Base-by-base conservation (phyloP, 2,329 filamentous ascomycete genomes). In the Fusarium sp. region DNA sequence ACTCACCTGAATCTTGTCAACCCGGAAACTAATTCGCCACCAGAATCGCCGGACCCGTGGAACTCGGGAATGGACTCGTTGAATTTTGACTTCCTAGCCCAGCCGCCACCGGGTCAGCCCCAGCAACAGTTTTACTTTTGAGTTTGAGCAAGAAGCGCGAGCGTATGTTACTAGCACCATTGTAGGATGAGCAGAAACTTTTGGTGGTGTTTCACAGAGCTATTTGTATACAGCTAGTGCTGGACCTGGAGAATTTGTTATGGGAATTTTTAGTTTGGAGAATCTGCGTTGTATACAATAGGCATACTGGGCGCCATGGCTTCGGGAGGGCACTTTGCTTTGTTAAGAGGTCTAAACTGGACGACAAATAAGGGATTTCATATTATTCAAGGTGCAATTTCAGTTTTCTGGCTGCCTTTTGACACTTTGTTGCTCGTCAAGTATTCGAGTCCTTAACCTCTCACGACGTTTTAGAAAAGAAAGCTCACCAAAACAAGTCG, bases 1-100 rank as follows among this genome's bases (percentile, higher is more conserved):
- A 32, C 37, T 39, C 39, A 19, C 41, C 15, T 10, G 6, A 11
- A 14, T 25, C 19, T 43, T 29, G 25, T 14, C 33, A 38, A 13
- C 21, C n/a, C 10, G 41, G 48, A 33, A 33, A 46, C 67, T 70
- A 56, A 68, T 41, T 42, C 52, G 44, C n/a, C 37, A 50, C 47
- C 57, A 86, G 84, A 86, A 77, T 84, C 82, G 2, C 83, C 83
- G 5, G 83, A 86, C 67, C 82, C 84, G 0, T 86, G 84, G 77
- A 85, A 85, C 59, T 77, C 79, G 7, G 81, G 79, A 39, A 72
- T 84, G 52, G 84, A 86, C 66, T 73, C 79, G 31, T 80, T 87
- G 78, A 86, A 81, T 68, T 86, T 86, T 72, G 84, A 86, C 67
- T 87, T 87, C 61, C 71, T 85, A 53, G 82, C 84, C 1, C 84